phyloP scores from a whole-genome alignment of 495 filamentous ascomycete species.

The Talaromyces ruber region DNA sequence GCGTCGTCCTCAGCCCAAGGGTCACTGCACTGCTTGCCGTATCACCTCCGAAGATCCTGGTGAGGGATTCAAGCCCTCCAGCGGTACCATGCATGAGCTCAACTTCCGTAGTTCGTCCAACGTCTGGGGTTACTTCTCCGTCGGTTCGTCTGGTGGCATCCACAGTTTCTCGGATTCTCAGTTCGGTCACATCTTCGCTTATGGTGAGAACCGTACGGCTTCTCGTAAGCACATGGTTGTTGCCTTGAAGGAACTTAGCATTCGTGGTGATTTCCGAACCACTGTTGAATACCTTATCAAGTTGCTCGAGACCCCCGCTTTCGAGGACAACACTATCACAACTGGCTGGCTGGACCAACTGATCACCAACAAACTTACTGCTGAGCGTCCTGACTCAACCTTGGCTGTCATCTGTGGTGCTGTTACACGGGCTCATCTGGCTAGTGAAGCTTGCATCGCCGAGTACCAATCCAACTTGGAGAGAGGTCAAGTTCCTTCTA shows the following conservation, averaged over 20 bases:
- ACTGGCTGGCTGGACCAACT: constrained; percentile 98
- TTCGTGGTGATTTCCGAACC: constrained; percentile 97
- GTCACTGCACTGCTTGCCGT: constrained; percentile 95
- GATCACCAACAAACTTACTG: constrained; percentile 94
- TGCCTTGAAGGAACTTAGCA: constrained; percentile 95
- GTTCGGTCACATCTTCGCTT: constrained; percentile 99
- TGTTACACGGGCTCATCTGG: constrained; percentile 88
- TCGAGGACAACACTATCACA: constrained; percentile 98
- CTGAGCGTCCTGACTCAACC: constrained; percentile 87
- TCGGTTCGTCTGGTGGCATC: constrained; percentile 91
- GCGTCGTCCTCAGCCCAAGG: constrained; percentile 83
- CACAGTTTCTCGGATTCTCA: constrained; percentile 99
- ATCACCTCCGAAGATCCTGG: constrained; percentile 99
- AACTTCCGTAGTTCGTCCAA: constrained; percentile 99
- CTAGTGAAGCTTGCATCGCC: constrained; percentile 75
- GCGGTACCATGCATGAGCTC: constrained; percentile 96
- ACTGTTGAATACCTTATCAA: constrained; percentile 99
- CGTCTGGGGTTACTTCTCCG: constrained; percentile 99
- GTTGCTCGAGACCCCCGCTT: constrained; percentile 94
- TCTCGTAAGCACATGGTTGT: constrained; percentile 99
- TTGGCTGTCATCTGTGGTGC: constrained; percentile 90
- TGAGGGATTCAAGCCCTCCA: constrained; percentile 99
- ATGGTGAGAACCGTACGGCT: constrained; percentile 90
- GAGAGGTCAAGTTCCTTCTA: constrained; percentile 93
- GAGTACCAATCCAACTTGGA: constrained; percentile 88